Evolutionary conservation across 352 stramenopile genomes (phyloP).

Genomic region (Pseudoperonospora humuli): DNA sequence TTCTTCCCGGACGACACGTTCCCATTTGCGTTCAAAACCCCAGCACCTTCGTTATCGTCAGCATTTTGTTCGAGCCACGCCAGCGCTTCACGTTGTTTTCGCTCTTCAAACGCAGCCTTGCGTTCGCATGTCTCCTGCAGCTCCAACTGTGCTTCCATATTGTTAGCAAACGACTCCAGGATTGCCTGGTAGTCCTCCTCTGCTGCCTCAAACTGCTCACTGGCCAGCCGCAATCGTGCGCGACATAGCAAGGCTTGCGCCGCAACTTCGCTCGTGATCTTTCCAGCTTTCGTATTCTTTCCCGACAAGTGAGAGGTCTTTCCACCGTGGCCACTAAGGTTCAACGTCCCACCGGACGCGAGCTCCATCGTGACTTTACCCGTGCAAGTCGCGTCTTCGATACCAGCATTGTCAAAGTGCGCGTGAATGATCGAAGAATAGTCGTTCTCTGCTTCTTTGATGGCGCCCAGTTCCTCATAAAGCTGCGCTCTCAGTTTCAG

Average conservation of each 20-base stretch:
- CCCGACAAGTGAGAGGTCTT: slow-evolving; percentile 6
- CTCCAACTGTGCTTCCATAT: slow-evolving; percentile 77
- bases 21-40: slow-evolving; percentile 13
- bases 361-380: slow-evolving; percentile 26
- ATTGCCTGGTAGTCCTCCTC: slow-evolving; percentile 59
- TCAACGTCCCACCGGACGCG: slow-evolving; percentile 18
- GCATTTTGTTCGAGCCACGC: slow-evolving; percentile 46
- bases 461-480: slow-evolving; percentile 33
- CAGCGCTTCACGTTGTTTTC: slow-evolving; percentile 40
- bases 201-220: slow-evolving; percentile 48
- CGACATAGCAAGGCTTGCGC: slow-evolving; percentile 44
- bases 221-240: slow-evolving; percentile 36
- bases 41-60: slow-evolving; percentile 21
- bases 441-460: slow-evolving; percentile 38
- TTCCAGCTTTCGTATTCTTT: slow-evolving; percentile 19
- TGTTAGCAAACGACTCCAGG: slow-evolving; percentile 46
- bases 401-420: slow-evolving; percentile 37
- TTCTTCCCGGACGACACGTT: slow-evolving; percentile 26
- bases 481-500: slow-evolving; percentile 54
- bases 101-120: slow-evolving; percentile 30
- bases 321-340: slow-evolving; percentile 4
- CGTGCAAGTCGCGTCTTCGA: slow-evolving; percentile 10
- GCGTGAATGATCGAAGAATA: slow-evolving; percentile 67
- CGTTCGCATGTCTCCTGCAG: slow-evolving; percentile 44
- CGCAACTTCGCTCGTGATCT: slow-evolving; percentile 51